Conservation (phyloP, 805 yeast genomes). For the Myxozyma geophila region DNA sequence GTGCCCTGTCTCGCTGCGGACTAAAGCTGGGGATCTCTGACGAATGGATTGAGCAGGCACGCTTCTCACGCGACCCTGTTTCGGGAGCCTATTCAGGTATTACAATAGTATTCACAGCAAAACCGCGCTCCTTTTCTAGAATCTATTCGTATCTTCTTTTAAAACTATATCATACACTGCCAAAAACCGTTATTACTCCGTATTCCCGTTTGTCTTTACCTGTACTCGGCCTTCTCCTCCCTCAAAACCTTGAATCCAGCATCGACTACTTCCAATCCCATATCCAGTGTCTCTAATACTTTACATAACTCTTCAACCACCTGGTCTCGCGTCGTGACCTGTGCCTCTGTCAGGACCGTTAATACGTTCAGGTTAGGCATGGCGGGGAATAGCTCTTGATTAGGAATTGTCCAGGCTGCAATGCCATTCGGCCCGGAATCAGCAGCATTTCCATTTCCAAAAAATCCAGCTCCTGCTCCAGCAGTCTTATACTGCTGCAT, state of each 20-base stretch:
- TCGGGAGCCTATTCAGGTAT: no score
- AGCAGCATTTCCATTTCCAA: not conserved
- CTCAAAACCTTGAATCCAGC: slow-evolving; percentile 28
- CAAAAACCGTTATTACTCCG: not conserved
- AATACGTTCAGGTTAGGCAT: slow-evolving; percentile 27
- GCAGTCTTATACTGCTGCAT: not conserved
- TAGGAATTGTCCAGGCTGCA: not conserved
- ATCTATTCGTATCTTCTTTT: no score
- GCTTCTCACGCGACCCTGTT: no score
- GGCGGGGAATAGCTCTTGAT: slow-evolving; percentile 27
- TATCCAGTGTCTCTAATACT: slow-evolving; percentile 21
- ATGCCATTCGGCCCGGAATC: not conserved
- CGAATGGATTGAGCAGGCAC: no score
- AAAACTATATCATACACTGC: not conserved
- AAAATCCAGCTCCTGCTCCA: not conserved
- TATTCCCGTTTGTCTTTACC: not conserved
- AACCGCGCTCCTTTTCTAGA: no score
- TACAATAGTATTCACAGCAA: no score
- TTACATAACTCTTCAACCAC: slow-evolving; percentile 28
- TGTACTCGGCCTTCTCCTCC: slow-evolving; percentile 28
- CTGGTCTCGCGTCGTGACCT: slow-evolving; percentile 8
- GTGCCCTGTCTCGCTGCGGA: no score
- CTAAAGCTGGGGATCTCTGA: no score
- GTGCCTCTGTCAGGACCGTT: slow-evolving; percentile 21
- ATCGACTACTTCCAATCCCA: slow-evolving; percentile 34